Evolutionary conservation across 768 basidiomycete genomes (phyloP).

Genomic region (Lactarius hatsudake): DNA sequence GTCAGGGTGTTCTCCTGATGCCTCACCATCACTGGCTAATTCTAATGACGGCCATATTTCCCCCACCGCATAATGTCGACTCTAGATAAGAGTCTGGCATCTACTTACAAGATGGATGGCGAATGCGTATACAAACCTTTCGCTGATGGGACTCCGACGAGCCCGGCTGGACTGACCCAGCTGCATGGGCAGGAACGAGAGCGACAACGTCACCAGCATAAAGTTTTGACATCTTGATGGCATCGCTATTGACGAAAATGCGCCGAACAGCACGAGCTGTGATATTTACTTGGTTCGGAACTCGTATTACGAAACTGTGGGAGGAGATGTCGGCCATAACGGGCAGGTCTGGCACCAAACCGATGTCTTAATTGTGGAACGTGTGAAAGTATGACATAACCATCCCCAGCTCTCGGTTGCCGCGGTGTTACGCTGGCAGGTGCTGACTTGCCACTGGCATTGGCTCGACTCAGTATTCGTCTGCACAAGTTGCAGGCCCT

Average conservation of each 20-base stretch:
- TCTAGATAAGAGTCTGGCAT: conserved; percentile 20
- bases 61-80: conserved; percentile 63
- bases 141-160: conserved; percentile 21
- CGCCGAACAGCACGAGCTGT: conserved; percentile 53
- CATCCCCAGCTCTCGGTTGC: neutral
- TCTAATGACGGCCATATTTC: conserved; percentile 75
- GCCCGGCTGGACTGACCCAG: conserved; percentile 12
- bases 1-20: neutral
- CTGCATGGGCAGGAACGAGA: conserved; percentile 39
- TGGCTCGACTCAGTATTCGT: neutral
- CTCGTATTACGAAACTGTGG: conserved; percentile 7
- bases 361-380: neutral
- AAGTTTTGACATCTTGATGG: conserved; percentile 56
- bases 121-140: conserved; percentile 14
- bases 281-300: neutral
- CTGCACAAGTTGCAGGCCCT: conserved; percentile 11
- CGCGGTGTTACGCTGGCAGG: neutral
- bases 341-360: neutral
- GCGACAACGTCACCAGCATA: conserved; percentile 69
- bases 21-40: conserved; percentile 56
- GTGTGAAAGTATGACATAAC: neutral
- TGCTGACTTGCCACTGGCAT: conserved; percentile 1
- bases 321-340: conserved; percentile 16
- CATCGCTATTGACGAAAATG: conserved; percentile 59
- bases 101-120: conserved; percentile 21